phyloP scores from a whole-genome alignment of 805 yeast species.

The Sungouiozyma intestinalis region DNA sequence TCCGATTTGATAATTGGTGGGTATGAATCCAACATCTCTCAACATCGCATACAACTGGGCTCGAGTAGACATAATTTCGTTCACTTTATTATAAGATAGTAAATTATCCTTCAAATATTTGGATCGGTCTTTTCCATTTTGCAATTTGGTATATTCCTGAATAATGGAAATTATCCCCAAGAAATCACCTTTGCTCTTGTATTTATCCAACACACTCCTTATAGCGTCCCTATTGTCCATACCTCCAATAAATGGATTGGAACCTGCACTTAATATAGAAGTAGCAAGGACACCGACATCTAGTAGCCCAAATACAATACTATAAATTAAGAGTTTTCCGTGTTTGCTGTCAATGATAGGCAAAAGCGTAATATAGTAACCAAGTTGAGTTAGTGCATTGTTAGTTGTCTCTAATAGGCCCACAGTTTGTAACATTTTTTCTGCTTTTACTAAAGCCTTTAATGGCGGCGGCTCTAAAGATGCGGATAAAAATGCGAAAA shows the following conservation, averaged over 20 bases:
- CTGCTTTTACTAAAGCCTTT: conserved; percentile 31
- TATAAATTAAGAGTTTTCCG: conserved; percentile 71
- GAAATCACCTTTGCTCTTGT: conserved; percentile 53
- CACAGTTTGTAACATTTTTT: conserved; percentile 44
- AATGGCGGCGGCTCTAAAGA: conserved; percentile 77
- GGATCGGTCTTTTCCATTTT: conserved; percentile 23
- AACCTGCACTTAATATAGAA: conserved; percentile 60
- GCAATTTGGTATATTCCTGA: conserved; percentile 36
- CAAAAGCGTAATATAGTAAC: conserved; percentile 64
- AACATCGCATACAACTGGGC: conserved; percentile 60
- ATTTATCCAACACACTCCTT: conserved; percentile 32
- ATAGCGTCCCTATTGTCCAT: conserved; percentile 56
- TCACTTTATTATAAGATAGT: conserved; percentile 52
- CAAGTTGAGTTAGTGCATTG: conserved; percentile 56
- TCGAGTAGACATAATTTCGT: conserved; percentile 62
- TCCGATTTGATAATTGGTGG: conserved; percentile 36
- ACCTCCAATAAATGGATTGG: conserved; percentile 53
- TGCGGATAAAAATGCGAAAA: conserved; percentile 51
- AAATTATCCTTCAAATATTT: conserved; percentile 45
- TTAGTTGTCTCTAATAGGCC: conserved; percentile 54
- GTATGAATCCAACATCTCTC: conserved; percentile 69
- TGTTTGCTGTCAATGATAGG: conserved; percentile 78
- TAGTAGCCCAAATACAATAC: conserved; percentile 74
- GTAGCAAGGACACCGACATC: conserved; percentile 75
- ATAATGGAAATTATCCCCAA: conserved; percentile 55